Evolutionary conservation across 345 rosid species (phyloP).

Genomic region (Hypericum androsaemum): DNA sequence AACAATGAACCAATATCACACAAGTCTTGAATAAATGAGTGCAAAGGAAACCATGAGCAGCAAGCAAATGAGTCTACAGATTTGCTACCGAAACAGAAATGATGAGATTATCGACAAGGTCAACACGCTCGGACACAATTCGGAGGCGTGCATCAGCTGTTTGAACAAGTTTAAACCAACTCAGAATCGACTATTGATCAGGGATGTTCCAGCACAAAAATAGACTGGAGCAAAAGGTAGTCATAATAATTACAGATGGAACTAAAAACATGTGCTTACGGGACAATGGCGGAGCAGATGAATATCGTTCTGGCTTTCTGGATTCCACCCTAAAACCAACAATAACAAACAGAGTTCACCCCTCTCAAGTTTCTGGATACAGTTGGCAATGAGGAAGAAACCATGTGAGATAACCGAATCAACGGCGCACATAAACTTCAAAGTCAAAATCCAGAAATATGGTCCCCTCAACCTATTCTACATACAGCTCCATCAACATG

Average conservation of each 20-base stretch:
- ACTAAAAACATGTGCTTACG: conserved; percentile 37
- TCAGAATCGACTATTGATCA: not conserved
- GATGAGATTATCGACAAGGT: conserved; percentile 68
- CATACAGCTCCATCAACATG: too few species aligned
- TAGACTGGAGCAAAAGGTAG: not conserved
- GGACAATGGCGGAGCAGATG: conserved; percentile 91
- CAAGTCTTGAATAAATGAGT: conserved; percentile 8
- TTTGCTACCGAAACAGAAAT: conserved; percentile 66
- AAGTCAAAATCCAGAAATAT: too few species aligned
- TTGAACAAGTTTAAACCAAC: conserved; percentile 8
- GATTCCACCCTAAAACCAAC: conserved; percentile 70
- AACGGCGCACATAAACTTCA: too few species aligned
- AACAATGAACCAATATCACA: conserved; percentile 29
- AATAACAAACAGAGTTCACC: conserved; percentile 14
- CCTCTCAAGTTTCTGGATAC: conserved; percentile 11
- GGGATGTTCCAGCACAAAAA: conserved; percentile 1
- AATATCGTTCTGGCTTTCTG: conserved; percentile 92
- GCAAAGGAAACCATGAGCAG: not conserved
- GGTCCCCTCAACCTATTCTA: too few species aligned
- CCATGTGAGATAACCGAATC: not conserved
- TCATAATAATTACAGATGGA: conserved; percentile 4
- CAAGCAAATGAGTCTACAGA: conserved; percentile 9
- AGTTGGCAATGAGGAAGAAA: not conserved
- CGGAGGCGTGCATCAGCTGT: conserved; percentile 90
- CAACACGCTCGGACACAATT: conserved; percentile 87